Evolutionary conservation across 2,329 filamentous ascomycete species (phyloP), one percentile per base, ranked within the genome.

Genomic region (Penicillium sp.): DNA sequence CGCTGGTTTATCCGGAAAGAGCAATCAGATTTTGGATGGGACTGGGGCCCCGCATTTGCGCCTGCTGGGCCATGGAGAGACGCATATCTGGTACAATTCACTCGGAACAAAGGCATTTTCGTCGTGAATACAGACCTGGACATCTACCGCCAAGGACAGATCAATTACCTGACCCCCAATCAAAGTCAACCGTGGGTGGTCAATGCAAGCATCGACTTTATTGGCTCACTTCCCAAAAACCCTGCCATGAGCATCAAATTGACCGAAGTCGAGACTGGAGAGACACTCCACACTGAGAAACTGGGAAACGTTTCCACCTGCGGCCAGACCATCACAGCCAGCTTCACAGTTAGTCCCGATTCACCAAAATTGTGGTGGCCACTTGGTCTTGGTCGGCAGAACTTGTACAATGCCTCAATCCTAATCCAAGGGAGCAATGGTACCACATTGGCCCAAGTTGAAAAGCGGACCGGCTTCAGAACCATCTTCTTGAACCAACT

Each of bases 1-100:
- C 70, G 77, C 5, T 73, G 76, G 60, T 81, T 78, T 51, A 76
- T 83, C 33, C 73, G 81, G 28, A 83, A 84, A 58, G 76, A 83
- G 57, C 77, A 83, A 59, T 78, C 72, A 6, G 80, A 83, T 59
- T 83, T 83, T 60, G 82, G 82, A 2, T 84, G 81, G 81, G 80
- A 83, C 50, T 82, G 79, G 79, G 78, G 78, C 8, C 79, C 78
- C 8, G 78, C 76, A 0, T 82, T 84, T 58, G 72, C 75, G n/a
- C 79, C 81, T 0, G 76, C 78, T n/a, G 81, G 82, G 2, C 77
- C 80, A 5, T 85, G 81, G 82, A 73, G 78, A 52, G 76, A 79
- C 37, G 80, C 77, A 1, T 80, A 75, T 59, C 63, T 81, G 1
- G 69, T 82, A 9, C 78, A 83, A 52, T 66, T 81, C 6, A 59